These are phyloP conservation scores for Huntiella decipiens DNA, from an alignment of 2,329 filamentous ascomycete species.

Conservation along the genomic window DNA sequence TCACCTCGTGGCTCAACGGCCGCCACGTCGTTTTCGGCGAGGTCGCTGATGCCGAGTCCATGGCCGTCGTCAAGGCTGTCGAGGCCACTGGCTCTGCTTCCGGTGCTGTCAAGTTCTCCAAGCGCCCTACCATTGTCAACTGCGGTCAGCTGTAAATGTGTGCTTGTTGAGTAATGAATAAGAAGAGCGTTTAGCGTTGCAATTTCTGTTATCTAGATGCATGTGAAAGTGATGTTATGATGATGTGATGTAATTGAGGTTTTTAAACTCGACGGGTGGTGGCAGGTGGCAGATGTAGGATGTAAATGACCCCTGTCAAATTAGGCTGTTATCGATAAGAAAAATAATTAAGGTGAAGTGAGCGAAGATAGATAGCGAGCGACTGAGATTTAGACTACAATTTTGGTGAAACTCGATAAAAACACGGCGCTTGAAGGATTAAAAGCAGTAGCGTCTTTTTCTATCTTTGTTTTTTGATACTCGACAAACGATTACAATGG, in stretches of 20 bases:
- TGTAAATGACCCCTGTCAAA: background rate
- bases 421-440: no score
- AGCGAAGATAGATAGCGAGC: background rate
- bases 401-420: background rate
- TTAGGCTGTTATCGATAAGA: conserved; percentile 8
- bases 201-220: background rate
- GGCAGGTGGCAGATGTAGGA: background rate
- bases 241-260: background rate
- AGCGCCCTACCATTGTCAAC: conserved; percentile 38
- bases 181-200: background rate
- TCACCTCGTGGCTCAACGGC: conserved; percentile 68
- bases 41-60: conserved; percentile 33
- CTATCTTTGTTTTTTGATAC: no score
- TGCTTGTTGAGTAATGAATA: conserved; percentile 20
- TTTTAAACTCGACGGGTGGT: background rate
- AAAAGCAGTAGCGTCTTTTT: no score
- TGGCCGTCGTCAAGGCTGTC: conserved; percentile 38
- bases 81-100: conserved; percentile 39
- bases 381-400: background rate
- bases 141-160: conserved; percentile 22
- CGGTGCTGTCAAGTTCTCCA: conserved; percentile 36
- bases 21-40: conserved; percentile 76
- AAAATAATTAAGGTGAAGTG: background rate
- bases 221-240: background rate
- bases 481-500: conserved; percentile 28